Conservation (phyloP, 192 early-diverging fungal species). For the Entophlyctis luteolus region DNA sequence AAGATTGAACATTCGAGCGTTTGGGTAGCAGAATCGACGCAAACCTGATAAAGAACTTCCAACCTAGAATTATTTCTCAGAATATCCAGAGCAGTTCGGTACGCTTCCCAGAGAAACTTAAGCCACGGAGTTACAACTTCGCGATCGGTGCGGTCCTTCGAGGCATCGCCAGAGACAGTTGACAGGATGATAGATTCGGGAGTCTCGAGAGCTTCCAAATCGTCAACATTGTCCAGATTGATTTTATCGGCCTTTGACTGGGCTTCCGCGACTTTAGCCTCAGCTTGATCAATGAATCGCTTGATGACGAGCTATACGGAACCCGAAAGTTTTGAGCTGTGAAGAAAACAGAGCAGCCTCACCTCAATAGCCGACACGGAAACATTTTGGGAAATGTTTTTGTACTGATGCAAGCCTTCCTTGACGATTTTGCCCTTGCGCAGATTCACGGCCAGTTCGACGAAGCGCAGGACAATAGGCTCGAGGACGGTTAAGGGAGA, state of each 20-base stretch:
- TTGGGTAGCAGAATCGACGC: too few species aligned
- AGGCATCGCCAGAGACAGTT: constrained; percentile 89
- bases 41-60: constrained; percentile 88
- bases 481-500: constrained; percentile 77
- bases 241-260: constrained; percentile 88
- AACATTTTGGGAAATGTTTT: constrained; percentile 96
- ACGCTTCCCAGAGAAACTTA: constrained; percentile 99
- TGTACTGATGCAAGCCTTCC: constrained; percentile 96
- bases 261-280: constrained; percentile 83
- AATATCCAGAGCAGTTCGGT: constrained; percentile 94
- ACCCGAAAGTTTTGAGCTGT: too few species aligned
- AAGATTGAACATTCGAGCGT: too few species aligned
- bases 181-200: constrained; percentile 95
- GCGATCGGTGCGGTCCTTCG: constrained; percentile 94
- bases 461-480: constrained; percentile 89
- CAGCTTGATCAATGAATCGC: constrained; percentile 79
- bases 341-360: background rate
- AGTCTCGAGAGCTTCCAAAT: constrained; percentile 93
- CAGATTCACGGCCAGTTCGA: constrained; percentile 84
- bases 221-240: constrained; percentile 78
- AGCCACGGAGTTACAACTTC: constrained; percentile 98
- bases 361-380: constrained; percentile 84
- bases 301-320: constrained; percentile 78
- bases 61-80: constrained; percentile 93
- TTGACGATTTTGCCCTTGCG: constrained; percentile 87